These are phyloP conservation scores for Fraxinus albicans DNA, from an alignment of 305 asterid genomes.

Conservation along the genomic window DNA sequence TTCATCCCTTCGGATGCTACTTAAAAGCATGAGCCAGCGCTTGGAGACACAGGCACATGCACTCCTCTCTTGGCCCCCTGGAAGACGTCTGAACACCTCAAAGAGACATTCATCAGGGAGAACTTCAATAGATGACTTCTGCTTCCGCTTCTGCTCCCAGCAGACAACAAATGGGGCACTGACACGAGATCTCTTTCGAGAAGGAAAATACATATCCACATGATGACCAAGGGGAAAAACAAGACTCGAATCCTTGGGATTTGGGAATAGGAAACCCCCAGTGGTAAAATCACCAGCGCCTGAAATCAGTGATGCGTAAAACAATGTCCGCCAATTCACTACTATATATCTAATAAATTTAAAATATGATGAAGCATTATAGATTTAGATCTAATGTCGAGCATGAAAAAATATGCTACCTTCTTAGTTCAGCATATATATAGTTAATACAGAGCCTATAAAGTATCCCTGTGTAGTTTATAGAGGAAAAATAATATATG, in stretches of 20 bases:
- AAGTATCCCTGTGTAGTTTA: not conserved
- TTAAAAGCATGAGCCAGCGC: conserved; percentile 86
- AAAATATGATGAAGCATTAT: not conserved
- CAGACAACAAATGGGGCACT: conserved; percentile 60
- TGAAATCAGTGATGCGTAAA: conserved; percentile 28
- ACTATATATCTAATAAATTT: not conserved
- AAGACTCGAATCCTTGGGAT: conserved; percentile 51
- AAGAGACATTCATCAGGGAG: conserved; percentile 96
- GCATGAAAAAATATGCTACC: not conserved
- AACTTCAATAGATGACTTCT: conserved; percentile 65
- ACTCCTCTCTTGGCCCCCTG: conserved; percentile 68
- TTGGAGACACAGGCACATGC: conserved; percentile 81
- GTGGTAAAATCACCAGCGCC: conserved; percentile 51
- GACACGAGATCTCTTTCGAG: conserved; percentile 80
- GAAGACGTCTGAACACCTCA: conserved; percentile 79
- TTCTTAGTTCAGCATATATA: not conserved
- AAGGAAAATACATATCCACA: conserved; percentile 65
- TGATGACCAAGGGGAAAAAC: conserved; percentile 49
- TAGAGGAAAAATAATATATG: not conserved
- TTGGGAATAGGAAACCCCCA: conserved; percentile 53
- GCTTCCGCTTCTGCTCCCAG: conserved; percentile 38
- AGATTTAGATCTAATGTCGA: not conserved
- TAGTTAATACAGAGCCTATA: not conserved
- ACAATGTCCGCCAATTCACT: conserved; percentile 19
- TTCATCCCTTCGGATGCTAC: conserved; percentile 69